Conservation (phyloP, 495 filamentous ascomycete genomes). For the Annulohypoxylon moriforme region DNA sequence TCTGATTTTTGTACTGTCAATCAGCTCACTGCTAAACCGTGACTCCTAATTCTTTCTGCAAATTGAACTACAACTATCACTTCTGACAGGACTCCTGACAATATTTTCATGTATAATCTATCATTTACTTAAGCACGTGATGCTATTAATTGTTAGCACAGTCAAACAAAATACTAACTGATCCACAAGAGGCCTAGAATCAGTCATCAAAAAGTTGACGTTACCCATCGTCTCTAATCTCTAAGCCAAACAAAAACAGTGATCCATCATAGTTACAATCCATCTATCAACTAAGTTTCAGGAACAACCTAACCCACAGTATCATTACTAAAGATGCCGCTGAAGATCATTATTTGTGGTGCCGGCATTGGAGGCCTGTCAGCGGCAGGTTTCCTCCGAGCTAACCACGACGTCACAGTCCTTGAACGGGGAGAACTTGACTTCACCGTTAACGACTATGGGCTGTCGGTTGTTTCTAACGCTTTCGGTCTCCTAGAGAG, state of each 20-base stretch:
- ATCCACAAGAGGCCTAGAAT: not conserved
- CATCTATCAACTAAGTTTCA: not conserved
- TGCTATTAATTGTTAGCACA: not conserved
- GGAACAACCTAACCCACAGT: not conserved
- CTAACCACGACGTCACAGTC: constrained; percentile 44
- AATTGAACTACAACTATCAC: not conserved
- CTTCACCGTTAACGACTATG: constrained; percentile 46
- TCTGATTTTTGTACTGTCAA: too few species aligned
- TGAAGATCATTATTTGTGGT: constrained; percentile 45
- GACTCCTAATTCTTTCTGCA: not conserved
- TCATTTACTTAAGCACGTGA: not conserved
- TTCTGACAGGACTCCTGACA: not conserved
- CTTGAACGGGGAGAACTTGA: constrained; percentile 46
- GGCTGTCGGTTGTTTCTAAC: constrained; percentile 44
- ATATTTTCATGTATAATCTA: not conserved
- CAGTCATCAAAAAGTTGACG: not conserved
- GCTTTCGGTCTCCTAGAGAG: constrained; percentile 44
- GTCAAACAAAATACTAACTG: not conserved
- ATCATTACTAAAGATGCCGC: constrained; percentile 17
- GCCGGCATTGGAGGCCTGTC: constrained; percentile 44
- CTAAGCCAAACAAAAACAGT: not conserved
- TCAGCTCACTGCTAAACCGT: not conserved
- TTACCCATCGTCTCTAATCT: too few species aligned
- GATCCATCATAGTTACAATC: not conserved
- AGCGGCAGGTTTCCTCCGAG: constrained; percentile 45